Evolutionary conservation across 176 grass and related monocot species (phyloP), one percentile per base, ranked within the genome.

Genomic region (Oryza glaberrima): DNA sequence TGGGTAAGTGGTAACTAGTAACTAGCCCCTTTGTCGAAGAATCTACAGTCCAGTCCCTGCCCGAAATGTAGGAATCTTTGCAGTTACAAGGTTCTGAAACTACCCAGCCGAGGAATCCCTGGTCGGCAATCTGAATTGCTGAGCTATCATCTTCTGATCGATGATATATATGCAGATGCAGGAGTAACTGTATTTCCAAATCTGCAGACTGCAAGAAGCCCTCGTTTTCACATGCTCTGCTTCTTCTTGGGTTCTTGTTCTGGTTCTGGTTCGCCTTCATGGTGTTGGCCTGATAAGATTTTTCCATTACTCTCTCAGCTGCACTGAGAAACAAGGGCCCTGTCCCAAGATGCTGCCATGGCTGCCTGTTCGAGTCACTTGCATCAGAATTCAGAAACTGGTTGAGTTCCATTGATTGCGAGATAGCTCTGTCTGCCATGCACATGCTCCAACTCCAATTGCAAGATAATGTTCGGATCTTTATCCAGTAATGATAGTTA

Each of bases 31-130:
- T 4, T 72, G 56, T 67, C 20, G 20, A 7, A 63, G 70, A 80
- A 80, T 89, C 76, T 69, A 20, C 14, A 7, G 43, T 54, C 65
- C 17, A 70, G 48, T 76, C 15, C 76, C 26, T 65, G 23, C 52
- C 78, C 25, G 13, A n/a, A 82, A 67, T 7, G 78, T 78, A 47
- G 72, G 83, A 86, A 90, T 90, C 83, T 90, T 52, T 58, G 52
- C 3, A 4, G 52, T 11, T 22, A 43, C 28, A 35, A 17, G 69
- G 52, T 25, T 32, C 72, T 56, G 83, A 66, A 25, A 45, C 22
- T 11, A 6, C 40, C 40, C 14, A 43, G 1, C 1, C 32, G 52
- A 81, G 32, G 72, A 86, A 44, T 72, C 44, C 58, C 83, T 85
- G 23, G 9, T 26, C 10, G 34, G 56, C 66, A 72, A 65, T 14